Evolutionary conservation across 164 flowering plant genomes (phyloP).

Genomic region (Piper longum): DNA sequence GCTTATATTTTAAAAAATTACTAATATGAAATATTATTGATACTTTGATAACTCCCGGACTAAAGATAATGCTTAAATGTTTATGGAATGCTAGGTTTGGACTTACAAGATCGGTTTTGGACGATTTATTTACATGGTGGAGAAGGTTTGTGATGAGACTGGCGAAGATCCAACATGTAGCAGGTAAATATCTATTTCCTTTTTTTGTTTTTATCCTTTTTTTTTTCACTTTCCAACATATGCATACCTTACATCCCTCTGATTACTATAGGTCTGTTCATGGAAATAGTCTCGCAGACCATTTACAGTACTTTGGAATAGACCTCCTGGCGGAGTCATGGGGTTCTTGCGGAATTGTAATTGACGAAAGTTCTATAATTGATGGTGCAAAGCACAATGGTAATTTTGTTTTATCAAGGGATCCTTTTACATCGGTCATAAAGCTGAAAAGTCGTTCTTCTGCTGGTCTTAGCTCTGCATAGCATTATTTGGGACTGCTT

Average conservation of each 20-base stretch:
- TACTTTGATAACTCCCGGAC: too few species aligned
- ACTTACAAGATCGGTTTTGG: constrained; percentile 48
- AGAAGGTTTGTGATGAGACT: constrained; percentile 74
- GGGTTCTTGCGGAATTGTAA: constrained; percentile 57
- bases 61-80: neutral
- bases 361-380: constrained; percentile 18
- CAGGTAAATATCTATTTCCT: constrained; percentile 29
- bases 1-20: too few species aligned
- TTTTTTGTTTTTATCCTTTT: neutral
- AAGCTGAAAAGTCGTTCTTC: constrained; percentile 3
- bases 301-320: constrained; percentile 57
- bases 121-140: constrained; percentile 49
- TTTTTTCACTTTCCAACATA: neutral
- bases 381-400: constrained; percentile 33
- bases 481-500: neutral
- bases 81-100: constrained; percentile 60
- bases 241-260: neutral
- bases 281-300: constrained; percentile 80
- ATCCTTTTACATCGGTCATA: constrained; percentile 20
- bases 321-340: constrained; percentile 35
- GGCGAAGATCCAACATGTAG: constrained; percentile 98
- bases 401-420: constrained; percentile 44
- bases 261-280: constrained; percentile 52
- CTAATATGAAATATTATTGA: too few species aligned
- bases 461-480: constrained; percentile 2